These are phyloP conservation scores for Podospora tetraspora DNA, from an alignment of 495 filamentous ascomycete genomes.

Conservation along the genomic window DNA sequence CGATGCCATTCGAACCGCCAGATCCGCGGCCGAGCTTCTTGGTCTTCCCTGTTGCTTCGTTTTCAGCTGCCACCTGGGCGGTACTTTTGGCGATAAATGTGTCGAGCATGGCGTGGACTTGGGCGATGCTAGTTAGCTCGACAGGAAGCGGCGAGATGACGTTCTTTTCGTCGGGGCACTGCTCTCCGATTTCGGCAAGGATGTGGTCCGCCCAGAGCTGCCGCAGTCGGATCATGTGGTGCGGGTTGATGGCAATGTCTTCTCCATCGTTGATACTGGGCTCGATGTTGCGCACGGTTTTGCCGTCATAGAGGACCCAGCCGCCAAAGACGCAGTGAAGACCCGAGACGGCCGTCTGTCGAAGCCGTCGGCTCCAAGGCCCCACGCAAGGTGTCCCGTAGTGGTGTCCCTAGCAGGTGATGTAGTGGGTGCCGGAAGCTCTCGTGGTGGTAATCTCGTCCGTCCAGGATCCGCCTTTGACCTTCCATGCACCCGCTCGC, in stretches of 20 bases:
- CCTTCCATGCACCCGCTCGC: not conserved
- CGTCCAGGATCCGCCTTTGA: not conserved
- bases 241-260: not conserved
- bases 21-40: not conserved
- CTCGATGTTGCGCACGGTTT: not conserved
- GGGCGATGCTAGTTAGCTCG: not conserved
- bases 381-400: not conserved
- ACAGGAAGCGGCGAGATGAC: not conserved
- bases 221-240: not conserved
- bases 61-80: not conserved
- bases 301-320: not conserved
- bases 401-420: not conserved
- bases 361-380: not conserved
- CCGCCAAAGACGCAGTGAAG: constrained; percentile 2
- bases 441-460: not conserved
- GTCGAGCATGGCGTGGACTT: constrained; percentile 2
- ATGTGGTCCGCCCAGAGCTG: not conserved
- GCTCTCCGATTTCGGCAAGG: not conserved
- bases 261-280: not conserved
- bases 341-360: not conserved
- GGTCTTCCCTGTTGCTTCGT: not conserved
- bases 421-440: not conserved
- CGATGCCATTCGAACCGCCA: not conserved
- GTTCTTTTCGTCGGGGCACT: not conserved
- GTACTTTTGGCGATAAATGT: not conserved